Base-by-base conservation (phyloP, 176 grass and related monocot genomes). In the Carex littledalei region DNA sequence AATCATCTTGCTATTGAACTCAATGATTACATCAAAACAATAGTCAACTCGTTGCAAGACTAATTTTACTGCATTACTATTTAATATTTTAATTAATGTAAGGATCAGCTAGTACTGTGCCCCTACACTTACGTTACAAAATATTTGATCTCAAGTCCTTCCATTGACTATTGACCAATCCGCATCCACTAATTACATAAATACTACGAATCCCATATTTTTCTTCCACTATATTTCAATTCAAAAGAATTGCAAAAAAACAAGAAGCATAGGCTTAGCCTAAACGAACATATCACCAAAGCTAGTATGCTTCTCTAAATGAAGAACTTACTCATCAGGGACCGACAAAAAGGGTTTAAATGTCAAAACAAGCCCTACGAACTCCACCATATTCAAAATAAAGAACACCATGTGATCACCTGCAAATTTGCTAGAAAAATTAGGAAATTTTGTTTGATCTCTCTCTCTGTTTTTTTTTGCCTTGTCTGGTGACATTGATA, bases 371-470 rank as follows among this genome's bases (percentile, higher is more conserved):
- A 97, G 60, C 55, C 92, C 94, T 37, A 91, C 49, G 41, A 84
- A 77, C 66, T 86, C 84, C 26, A 92, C 79, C 41, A 90, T 0
- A 39, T 89, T 92, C 77, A 97, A 81, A 55, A 91, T 32, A 54
- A 97, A 82, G 84, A 94, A 97, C 58, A 97, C 53, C 81, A 97
- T 87, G 8, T 94, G 87, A 88, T 97, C 94, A 68, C 92, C 94
- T 97, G 85, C 84, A 85, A 34, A 62, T 14, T 67, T 32, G 16
- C 18, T 8, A 73, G 12, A 24, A 49, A 10, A 22, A 65, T 82
- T 82, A 63, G n/a, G 16, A 47, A 15, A 20, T 32, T 82, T 82
- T 63, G 52, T 14, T 21, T 43, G 1, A 63, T 81, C 43, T 14
- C 41, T 81, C 43, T 14, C 41, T 39, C 5, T 5, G 2, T 62